A percentile compares a stretch with the other conserved stretches of the same genome.
phyloP scores from a whole-genome alignment of 1,284 basidiomycete genomes.

The Coniophora puteana region DNA sequence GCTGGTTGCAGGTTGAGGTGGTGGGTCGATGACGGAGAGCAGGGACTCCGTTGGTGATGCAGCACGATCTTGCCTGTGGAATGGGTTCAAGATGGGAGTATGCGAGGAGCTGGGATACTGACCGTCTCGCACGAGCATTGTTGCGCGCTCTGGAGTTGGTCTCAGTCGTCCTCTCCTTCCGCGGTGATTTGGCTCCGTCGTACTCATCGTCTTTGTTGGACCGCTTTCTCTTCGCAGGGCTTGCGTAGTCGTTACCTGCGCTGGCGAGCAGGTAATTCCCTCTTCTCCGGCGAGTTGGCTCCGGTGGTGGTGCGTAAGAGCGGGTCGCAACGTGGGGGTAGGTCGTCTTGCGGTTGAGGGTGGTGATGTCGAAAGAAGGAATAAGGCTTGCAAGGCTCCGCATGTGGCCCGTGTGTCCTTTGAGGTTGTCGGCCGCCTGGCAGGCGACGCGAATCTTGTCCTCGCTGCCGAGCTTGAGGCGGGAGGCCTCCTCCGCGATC shows the following conservation, averaged over 20 bases:
- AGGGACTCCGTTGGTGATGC: conserved; percentile 71
- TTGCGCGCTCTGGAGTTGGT: conserved; percentile 40
- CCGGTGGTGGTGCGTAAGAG: conserved; percentile 59
- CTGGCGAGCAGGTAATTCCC: conserved; percentile 44
- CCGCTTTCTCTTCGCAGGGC: conserved; percentile 62
- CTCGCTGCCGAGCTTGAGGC: conserved; percentile 93
- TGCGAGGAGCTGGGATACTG: conserved; percentile 22
- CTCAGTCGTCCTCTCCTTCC: conserved; percentile 42
- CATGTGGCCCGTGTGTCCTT: conserved; percentile 70
- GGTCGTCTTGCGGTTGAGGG: conserved; percentile 58
- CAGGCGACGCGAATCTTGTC: conserved; percentile 99
- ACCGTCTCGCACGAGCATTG: conserved; percentile 58
- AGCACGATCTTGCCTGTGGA: conserved; percentile 51
- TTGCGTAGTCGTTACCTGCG: conserved; percentile 39
- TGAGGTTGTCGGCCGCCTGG: conserved; percentile 89
- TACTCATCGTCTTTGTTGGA: conserved; percentile 55
- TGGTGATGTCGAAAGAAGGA: conserved; percentile 62
- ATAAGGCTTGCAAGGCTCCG: conserved; percentile 57
- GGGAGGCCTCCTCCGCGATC: conserved; percentile 89
- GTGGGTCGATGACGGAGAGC: conserved; percentile 46
- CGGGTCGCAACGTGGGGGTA: conserved; percentile 71
- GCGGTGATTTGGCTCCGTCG: conserved; percentile 41
- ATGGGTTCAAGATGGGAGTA: conserved; percentile 9
- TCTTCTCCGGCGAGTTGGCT: conserved; percentile 56
- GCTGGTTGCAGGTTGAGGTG: conserved; percentile 22